Conservation (phyloP, 2,329 filamentous ascomycete genomes). For the Niveomyces coronatus region DNA sequence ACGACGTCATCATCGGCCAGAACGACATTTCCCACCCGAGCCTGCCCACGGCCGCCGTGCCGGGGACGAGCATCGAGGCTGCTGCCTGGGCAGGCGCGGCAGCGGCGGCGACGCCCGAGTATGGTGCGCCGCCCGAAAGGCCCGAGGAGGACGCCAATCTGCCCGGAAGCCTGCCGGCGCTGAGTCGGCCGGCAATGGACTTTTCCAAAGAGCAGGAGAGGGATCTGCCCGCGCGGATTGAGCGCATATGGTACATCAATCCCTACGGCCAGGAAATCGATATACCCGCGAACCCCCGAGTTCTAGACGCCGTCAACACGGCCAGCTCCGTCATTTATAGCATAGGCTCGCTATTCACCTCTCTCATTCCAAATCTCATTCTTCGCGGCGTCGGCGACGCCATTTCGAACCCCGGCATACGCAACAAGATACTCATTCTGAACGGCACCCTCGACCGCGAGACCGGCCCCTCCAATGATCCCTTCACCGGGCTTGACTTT, state of each 20-base stretch:
- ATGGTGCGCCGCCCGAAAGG: too few species aligned
- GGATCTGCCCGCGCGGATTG: constrained; percentile 67
- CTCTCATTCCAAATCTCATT: constrained; percentile 72
- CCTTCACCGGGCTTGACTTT: constrained; percentile 71
- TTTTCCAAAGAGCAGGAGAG: constrained; percentile 71
- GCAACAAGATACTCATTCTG: constrained; percentile 71
- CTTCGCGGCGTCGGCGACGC: constrained; percentile 62
- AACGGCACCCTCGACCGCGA: constrained; percentile 82
- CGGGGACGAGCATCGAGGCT: constrained; percentile 16
- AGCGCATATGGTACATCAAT: constrained; percentile 92
- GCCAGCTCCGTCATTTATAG: constrained; percentile 73
- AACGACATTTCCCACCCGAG: constrained; percentile 86
- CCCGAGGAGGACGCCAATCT: constrained; percentile 79
- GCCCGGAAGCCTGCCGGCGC: constrained; percentile 67
- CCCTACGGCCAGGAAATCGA: constrained; percentile 95
- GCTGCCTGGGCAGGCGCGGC: too few species aligned
- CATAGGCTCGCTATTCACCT: constrained; percentile 90
- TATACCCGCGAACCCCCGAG: constrained; percentile 71
- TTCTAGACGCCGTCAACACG: constrained; percentile 54
- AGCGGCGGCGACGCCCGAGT: constrained; percentile 26
- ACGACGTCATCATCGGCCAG: constrained; percentile 74
- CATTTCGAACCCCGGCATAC: constrained; percentile 30
- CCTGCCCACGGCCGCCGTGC: constrained; percentile 42
- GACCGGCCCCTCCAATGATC: constrained; percentile 57
- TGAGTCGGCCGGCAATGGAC: constrained; percentile 70